Base-by-base conservation (phyloP, 1,139 yeast species). In the Zygosaccharomyces sapae region DNA sequence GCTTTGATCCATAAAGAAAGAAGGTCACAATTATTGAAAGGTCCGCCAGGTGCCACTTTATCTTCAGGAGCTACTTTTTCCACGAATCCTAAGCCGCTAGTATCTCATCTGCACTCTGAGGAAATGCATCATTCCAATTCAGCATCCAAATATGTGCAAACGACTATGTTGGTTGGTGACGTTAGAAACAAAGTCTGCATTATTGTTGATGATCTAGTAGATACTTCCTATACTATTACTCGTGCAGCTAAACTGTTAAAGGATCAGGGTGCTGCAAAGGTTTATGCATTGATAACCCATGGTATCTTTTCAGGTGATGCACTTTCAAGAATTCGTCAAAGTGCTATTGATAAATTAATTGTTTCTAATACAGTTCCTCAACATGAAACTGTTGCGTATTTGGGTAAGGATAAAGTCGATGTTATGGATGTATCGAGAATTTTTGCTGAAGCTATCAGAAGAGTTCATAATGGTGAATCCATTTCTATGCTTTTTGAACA, bases 311-410 rank as follows among this genome's bases (percentile, higher is more conserved):
- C 94, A 49, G 97, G 97, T 1, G 95, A 89, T 66, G 96, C 98
- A 4, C 70, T 87, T 47, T 78, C 79, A 52, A 75, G 94, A 59
- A 79, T 92, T 41, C 73, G 74, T 46, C 76, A 76, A 51, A 79
- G 87, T 16, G 78, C 79, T 8, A 86, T 92, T 54, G 97, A 90
- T 68, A 86, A 85, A 64, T 71, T 94, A 35, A 82, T 92, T 39
- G 86, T 94, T 9, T 88, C 98, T n/a, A 90, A 94, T 66, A 81
- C 96, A 4, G 90, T 89, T 5, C 97, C 97, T 2, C 97, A 90
- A 67, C 73, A 72, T 5, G 78, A 76, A 33, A 67, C 68, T 20
- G 53, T 62, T 19, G 59, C 62, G 38, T 65, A 58, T n/a, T 70
- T 77, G n/a, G 80, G 87, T 47, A 75, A 75, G 4, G 80, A 78